These are phyloP conservation scores for Kluyveromyces sp. DNA, from an alignment of 1,139 yeast genomes.

Conservation along the genomic window DNA sequence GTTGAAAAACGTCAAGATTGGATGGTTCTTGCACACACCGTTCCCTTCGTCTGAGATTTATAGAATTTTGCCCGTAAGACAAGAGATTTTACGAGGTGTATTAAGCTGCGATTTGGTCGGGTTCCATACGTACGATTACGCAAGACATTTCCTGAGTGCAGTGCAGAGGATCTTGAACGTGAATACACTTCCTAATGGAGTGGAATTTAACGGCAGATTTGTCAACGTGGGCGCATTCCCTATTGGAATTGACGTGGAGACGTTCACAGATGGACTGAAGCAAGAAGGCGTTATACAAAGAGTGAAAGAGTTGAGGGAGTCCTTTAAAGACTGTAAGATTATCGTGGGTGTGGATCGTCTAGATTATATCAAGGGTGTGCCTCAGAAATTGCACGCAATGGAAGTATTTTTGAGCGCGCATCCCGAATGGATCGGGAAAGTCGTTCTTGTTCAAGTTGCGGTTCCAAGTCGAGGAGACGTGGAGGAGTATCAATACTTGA, in stretches of 20 bases:
- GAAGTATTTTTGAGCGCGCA: constrained; percentile 86
- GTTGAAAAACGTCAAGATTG: constrained; percentile 60
- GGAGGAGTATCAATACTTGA: constrained; percentile 89
- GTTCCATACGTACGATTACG: constrained; percentile 98
- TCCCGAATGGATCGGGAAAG: constrained; percentile 98
- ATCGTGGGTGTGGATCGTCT: constrained; percentile 94
- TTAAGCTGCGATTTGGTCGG: constrained; percentile 92
- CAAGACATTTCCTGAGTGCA: constrained; percentile 90
- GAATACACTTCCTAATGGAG: constrained; percentile 86
- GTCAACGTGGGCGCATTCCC: constrained; percentile 96
- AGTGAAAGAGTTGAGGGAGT: constrained; percentile 50
- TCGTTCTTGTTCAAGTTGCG: constrained; percentile 91
- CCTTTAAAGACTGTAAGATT: constrained; percentile 67
- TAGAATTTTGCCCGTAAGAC: constrained; percentile 89
- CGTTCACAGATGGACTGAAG: constrained; percentile 73
- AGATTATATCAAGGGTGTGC: constrained; percentile 96
- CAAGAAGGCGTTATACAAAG: constrained; percentile 58
- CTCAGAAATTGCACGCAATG: constrained; percentile 92
- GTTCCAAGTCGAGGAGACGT: constrained; percentile 98
- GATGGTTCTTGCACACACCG: constrained; percentile 95
- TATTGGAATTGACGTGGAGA: constrained; percentile 93
- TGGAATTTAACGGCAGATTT: constrained; percentile 66
- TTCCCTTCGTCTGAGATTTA: constrained; percentile 97
- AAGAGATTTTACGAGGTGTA: constrained; percentile 86
- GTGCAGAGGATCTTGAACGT: constrained; percentile 82